Conservation (phyloP, 108 stramenopile species). For the Stephanodiscus minutulus region DNA sequence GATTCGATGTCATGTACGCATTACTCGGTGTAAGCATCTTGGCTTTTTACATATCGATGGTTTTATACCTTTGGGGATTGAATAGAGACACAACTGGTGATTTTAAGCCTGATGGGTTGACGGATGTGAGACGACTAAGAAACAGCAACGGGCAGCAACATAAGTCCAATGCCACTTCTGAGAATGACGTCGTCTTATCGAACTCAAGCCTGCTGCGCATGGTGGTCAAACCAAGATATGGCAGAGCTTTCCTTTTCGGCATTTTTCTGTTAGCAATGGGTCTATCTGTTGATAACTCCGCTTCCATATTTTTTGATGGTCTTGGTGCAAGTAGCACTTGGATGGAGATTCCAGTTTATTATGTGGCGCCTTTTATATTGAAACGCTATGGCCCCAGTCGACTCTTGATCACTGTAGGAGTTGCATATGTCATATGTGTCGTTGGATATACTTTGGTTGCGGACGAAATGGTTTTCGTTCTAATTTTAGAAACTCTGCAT, state of each 20-base stretch:
- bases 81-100: slow-evolving; percentile 41
- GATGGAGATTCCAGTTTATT: slow-evolving; percentile 71
- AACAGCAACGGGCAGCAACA: slow-evolving; percentile 7
- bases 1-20: slow-evolving; percentile 46
- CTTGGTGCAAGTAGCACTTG: slow-evolving; percentile 55
- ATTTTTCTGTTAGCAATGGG: slow-evolving; percentile 54
- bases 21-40: slow-evolving; percentile 26
- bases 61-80: slow-evolving; percentile 32
- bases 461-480: slow-evolving; percentile 35
- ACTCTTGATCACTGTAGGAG: slow-evolving; percentile 47
- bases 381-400: slow-evolving; percentile 40
- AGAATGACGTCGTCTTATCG: slow-evolving; percentile 5
- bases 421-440: slow-evolving; percentile 61
- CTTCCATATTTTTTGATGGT: slow-evolving; percentile 66
- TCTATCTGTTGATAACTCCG: slow-evolving; percentile 52
- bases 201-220: slow-evolving; percentile 20
- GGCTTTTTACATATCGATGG: slow-evolving; percentile 22
- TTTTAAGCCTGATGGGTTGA: slow-evolving; percentile 14
- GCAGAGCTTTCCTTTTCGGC: slow-evolving; percentile 29
- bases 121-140: neutral
- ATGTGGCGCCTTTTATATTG: slow-evolving; percentile 52
- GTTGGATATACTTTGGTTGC: slow-evolving; percentile 65
- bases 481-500: slow-evolving; percentile 73
- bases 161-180: neutral
- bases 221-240: slow-evolving; percentile 31